Conservation (phyloP, 116 monocot species). For the Phalaenopsis hybrid region DNA sequence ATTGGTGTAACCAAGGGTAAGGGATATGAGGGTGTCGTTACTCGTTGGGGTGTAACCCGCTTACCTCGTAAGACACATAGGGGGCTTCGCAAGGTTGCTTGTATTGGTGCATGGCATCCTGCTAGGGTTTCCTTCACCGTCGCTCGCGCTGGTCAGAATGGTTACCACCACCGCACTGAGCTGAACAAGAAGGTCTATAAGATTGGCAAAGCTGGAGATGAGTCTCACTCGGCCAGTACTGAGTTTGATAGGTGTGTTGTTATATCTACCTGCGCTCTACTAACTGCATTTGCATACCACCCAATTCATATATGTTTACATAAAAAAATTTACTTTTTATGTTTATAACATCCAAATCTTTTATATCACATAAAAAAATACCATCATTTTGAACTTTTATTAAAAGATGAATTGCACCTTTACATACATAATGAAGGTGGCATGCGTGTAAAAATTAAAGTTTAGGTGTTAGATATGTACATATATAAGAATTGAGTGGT, state of each 20-base stretch:
- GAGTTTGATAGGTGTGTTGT: conserved; percentile 30
- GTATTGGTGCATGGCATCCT: conserved; percentile 41
- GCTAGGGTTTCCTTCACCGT: conserved; percentile 38
- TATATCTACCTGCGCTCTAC: not conserved
- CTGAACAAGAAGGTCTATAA: conserved; percentile 44
- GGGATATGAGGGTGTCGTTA: conserved; percentile 38
- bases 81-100: conserved; percentile 38
- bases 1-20: conserved; percentile 42
- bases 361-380: too few species aligned
- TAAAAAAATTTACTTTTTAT: too few species aligned
- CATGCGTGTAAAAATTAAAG: too few species aligned
- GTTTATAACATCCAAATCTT: too few species aligned
- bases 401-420: too few species aligned
- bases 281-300: not conserved
- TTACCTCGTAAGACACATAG: conserved; percentile 37
- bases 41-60: conserved; percentile 36
- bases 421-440: too few species aligned
- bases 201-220: conserved; percentile 32
- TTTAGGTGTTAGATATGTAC: too few species aligned
- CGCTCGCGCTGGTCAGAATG: conserved; percentile 41
- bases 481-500: too few species aligned
- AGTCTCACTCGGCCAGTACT: conserved; percentile 19
- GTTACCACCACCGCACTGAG: conserved; percentile 37
- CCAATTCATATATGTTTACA: not conserved
- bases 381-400: too few species aligned